These are phyloP conservation scores for Saccharomycopsis olivae DNA, from an alignment of 805 yeast genomes.

Conservation along the genomic window DNA sequence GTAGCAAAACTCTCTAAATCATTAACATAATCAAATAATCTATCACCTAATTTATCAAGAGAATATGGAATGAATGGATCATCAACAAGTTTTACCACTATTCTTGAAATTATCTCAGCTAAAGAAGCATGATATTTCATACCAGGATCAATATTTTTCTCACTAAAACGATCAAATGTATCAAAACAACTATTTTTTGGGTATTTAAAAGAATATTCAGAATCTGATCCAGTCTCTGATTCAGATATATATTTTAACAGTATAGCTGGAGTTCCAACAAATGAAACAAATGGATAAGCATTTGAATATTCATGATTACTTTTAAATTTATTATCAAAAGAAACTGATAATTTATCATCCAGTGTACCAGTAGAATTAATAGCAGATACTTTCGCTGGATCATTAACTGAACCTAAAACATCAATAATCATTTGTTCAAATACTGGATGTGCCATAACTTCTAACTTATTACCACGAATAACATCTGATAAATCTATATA, in stretches of 20 bases:
- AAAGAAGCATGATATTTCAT: conserved; percentile 47
- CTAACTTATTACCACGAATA: conserved; percentile 40
- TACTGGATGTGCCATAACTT: conserved; percentile 55
- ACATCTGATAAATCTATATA: conserved; percentile 68
- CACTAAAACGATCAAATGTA: conserved; percentile 43
- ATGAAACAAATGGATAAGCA: conserved; percentile 54
- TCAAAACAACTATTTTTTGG: conserved; percentile 58
- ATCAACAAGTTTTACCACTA: conserved; percentile 55
- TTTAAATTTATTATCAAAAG: conserved; percentile 16
- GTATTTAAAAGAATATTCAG: conserved; percentile 21
- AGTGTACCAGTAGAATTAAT: background rate
- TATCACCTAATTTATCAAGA: conserved; percentile 35
- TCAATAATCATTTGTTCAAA: conserved; percentile 31
- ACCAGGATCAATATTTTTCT: conserved; percentile 40
- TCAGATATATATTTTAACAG: conserved; percentile 41
- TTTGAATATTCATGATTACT: conserved; percentile 41
- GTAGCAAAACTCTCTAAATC: conserved; percentile 34
- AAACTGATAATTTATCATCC: background rate
- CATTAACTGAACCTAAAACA: conserved; percentile 14
- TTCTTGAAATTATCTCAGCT: conserved; percentile 42
- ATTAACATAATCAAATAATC: conserved; percentile 32
- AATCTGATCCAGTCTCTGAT: conserved; percentile 21
- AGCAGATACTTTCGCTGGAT: conserved; percentile 19
- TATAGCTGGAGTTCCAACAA: conserved; percentile 60
- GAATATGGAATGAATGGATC: conserved; percentile 68